Conservation (phyloP, 2,329 filamentous ascomycete species). For the Achaetomium macrosporum region DNA sequence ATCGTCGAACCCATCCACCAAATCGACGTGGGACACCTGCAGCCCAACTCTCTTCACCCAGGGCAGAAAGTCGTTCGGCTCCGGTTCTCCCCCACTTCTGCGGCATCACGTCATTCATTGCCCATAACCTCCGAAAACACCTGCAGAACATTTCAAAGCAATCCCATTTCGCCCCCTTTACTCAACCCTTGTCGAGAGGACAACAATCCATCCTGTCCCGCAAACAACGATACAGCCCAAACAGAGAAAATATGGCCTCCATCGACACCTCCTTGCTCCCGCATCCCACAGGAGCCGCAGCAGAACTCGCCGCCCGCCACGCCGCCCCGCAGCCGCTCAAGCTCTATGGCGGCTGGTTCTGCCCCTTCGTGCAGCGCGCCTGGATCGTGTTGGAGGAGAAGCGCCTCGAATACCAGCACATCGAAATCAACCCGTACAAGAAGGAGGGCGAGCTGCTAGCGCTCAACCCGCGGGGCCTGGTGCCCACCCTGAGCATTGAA, state of each 20-base stretch:
- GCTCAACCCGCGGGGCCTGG: constrained; percentile 69
- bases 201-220: too few relatives aligned
- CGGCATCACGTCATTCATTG: not conserved
- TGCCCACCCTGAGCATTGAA: constrained; percentile 60
- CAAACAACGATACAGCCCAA: not conserved
- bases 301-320: constrained; percentile 41
- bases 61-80: not conserved
- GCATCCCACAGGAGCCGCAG: constrained; percentile 45
- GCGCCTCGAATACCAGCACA: constrained; percentile 65
- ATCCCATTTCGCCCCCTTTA: not conserved
- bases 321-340: constrained; percentile 44
- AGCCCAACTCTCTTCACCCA: too few relatives aligned
- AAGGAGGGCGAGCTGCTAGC: constrained; percentile 62
- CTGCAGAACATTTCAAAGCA: not conserved
- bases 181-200: too few relatives aligned
- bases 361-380: constrained; percentile 60
- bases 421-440: constrained; percentile 73
- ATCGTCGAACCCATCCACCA: too few relatives aligned
- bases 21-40: too few relatives aligned
- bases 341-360: constrained; percentile 73
- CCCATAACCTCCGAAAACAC: too few relatives aligned
- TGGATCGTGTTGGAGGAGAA: constrained; percentile 74
- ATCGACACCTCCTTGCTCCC: constrained; percentile 45
- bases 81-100: not conserved
- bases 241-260: constrained; percentile 32